Percentiles rank a stretch among this genome's conserved stretches.
phyloP scores from a whole-genome alignment of 1,284 basidiomycete species.

The Malassezia dermatis region DNA sequence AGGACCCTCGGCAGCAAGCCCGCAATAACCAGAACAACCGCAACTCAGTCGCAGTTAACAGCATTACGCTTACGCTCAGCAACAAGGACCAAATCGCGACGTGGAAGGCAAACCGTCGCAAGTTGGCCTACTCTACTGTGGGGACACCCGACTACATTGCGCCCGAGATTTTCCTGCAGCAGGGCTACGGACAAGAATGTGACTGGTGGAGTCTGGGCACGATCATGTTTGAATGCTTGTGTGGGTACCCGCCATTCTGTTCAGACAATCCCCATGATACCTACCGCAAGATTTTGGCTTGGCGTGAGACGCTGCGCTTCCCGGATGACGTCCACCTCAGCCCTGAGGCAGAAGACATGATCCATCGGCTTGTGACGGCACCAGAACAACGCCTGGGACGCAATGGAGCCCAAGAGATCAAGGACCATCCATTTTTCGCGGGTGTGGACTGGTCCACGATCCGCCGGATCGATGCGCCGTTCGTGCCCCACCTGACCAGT shows the following conservation, averaged over 20 bases:
- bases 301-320: slow-evolving; percentile 75
- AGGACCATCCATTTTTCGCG: slow-evolving; percentile 85
- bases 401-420: slow-evolving; percentile 70
- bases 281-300: slow-evolving; percentile 96
- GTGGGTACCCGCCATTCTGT: slow-evolving; percentile 91
- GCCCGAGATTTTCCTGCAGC: slow-evolving; percentile 92
- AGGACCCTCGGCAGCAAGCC: slow-evolving; percentile 48
- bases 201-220: slow-evolving; percentile 83
- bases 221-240: slow-evolving; percentile 97
- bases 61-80: slow-evolving; percentile 44
- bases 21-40: slow-evolving; percentile 29
- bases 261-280: slow-evolving; percentile 95
- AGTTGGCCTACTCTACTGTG: slow-evolving; percentile 93
- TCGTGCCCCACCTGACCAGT: slow-evolving; percentile 71
- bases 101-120: slow-evolving; percentile 96
- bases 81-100: slow-evolving; percentile 55
- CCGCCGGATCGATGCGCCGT: slow-evolving; percentile 85
- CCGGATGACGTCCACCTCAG: slow-evolving; percentile 93
- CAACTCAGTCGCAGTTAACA: slow-evolving; percentile 47
- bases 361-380: slow-evolving; percentile 72
- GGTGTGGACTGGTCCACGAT: slow-evolving; percentile 89
- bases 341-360: slow-evolving; percentile 80
- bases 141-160: slow-evolving; percentile 99
- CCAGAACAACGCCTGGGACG: slow-evolving; percentile 61
- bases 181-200: slow-evolving; percentile 95